Evolutionary conservation across 208 protist species (phyloP).

Genomic region (Histomonas meleagridis): DNA sequence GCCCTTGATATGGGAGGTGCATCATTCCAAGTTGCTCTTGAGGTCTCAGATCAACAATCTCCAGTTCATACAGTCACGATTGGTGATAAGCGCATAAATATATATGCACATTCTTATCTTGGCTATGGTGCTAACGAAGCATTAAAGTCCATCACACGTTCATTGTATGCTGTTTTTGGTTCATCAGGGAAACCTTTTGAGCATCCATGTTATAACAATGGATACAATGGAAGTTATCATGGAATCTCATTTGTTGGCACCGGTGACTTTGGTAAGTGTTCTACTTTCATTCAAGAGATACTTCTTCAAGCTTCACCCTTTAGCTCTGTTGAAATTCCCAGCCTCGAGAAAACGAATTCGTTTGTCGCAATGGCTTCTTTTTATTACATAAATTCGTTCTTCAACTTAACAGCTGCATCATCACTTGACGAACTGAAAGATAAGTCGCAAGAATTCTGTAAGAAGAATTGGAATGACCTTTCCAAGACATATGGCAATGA

Average conservation of each 20-base stretch:
- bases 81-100: neutral
- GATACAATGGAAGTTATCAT: neutral
- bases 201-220: neutral
- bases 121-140: neutral
- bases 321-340: neutral
- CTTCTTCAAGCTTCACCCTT: neutral
- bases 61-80: neutral
- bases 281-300: neutral
- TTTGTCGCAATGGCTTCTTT: neutral
- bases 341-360: neutral
- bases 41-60: neutral
- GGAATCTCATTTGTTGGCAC: neutral
- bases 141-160: neutral
- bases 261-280: neutral
- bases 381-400: neutral
- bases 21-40: neutral
- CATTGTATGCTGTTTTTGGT: neutral
- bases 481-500: neutral
- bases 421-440: neutral
- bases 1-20: conserved; percentile 1
- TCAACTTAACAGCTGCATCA: neutral
- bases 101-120: neutral
- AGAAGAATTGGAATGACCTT: neutral
- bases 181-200: neutral
- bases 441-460: neutral